phyloP scores from a whole-genome alignment of 495 filamentous ascomycete species.

The Tuber calosporum region DNA sequence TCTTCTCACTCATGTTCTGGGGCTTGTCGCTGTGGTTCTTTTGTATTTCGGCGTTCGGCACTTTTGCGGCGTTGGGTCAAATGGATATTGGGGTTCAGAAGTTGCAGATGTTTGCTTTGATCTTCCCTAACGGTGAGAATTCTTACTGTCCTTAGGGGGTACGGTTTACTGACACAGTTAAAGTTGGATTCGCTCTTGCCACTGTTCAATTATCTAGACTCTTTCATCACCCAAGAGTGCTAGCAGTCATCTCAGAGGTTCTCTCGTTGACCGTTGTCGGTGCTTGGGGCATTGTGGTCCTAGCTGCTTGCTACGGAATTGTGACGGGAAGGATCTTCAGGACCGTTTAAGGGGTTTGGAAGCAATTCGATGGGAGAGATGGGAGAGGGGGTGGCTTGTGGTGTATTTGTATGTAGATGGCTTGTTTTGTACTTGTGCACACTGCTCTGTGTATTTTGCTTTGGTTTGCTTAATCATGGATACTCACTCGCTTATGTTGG shows the following conservation, averaged over 20 bases:
- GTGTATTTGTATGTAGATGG: background rate
- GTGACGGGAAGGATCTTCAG: conserved; percentile 33
- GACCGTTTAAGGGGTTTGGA: background rate
- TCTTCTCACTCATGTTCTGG: conserved; percentile 33
- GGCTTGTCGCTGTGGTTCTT: conserved; percentile 38
- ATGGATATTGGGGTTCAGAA: conserved; percentile 32
- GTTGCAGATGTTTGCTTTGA: conserved; percentile 32
- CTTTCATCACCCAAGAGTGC: conserved; percentile 22
- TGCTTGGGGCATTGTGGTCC: conserved; percentile 20
- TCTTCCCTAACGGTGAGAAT: conserved; percentile 31
- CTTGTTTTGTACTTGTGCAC: background rate
- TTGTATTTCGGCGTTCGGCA: conserved; percentile 20
- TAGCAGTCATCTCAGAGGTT: conserved; percentile 21
- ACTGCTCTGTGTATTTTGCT: background rate
- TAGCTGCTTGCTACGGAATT: conserved; percentile 25
- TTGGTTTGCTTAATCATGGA: background rate
- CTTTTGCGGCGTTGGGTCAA: conserved; percentile 15
- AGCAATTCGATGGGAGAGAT: too few species aligned
- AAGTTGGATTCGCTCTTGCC: conserved; percentile 32
- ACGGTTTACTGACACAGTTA: background rate
- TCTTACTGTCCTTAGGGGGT: background rate
- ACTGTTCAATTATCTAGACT: conserved; percentile 27
- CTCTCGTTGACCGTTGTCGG: conserved; percentile 18
- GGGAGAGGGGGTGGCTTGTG: background rate
- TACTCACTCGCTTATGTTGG: background rate